These are phyloP conservation scores for Bipolaris sorokiniana DNA, from an alignment of 2,329 filamentous ascomycete species.

Conservation along the genomic window DNA sequence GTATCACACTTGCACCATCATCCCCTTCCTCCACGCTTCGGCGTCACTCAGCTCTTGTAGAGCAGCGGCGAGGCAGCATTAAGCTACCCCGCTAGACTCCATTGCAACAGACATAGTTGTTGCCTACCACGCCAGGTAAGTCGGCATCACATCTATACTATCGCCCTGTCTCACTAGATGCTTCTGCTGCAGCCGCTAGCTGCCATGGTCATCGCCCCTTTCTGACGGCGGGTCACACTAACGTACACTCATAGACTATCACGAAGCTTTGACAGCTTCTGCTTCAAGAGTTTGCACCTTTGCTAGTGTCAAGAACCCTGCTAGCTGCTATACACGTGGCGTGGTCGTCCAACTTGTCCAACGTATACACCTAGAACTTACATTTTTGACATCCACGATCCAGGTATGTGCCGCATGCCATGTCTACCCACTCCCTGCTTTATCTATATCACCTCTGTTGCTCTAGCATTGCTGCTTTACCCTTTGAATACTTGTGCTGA, in stretches of 20 bases:
- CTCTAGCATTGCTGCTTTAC: constrained; percentile 2
- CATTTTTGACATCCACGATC: constrained; percentile 5
- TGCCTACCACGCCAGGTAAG: neutral
- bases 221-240: neutral
- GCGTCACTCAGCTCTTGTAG: neutral
- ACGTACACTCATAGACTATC: neutral
- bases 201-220: too few relatives aligned
- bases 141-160: neutral
- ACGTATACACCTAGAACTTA: neutral
- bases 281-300: neutral
- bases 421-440: neutral
- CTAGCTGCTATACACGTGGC: neutral
- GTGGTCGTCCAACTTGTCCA: neutral
- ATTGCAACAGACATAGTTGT: neutral
- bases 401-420: constrained; percentile 6
- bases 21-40: neutral
- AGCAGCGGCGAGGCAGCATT: neutral
- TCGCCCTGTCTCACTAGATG: neutral
- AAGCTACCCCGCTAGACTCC: neutral
- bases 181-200: too few relatives aligned
- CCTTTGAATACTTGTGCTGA: constrained; percentile 14
- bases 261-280: neutral
- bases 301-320: neutral
- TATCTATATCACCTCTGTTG: constrained; percentile 12
- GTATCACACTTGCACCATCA: neutral